Conservation (phyloP, 805 yeast genomes). For the Tetrapisispora taiwanensis region DNA sequence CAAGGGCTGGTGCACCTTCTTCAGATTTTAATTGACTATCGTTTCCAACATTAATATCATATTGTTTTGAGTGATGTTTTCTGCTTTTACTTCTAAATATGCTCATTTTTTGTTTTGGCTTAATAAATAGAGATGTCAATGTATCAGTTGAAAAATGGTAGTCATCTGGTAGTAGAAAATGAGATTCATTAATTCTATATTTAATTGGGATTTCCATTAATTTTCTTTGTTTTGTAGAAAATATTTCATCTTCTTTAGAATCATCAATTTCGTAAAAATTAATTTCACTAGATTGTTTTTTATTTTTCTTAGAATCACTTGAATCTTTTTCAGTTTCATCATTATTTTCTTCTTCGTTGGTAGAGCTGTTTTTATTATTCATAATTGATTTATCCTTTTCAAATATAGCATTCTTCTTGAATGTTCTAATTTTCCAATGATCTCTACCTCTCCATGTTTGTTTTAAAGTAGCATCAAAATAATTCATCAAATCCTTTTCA, state of each 20-base stretch:
- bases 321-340: neutral
- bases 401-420: conserved; percentile 32
- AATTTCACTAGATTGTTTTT: conserved; percentile 32
- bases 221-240: conserved; percentile 30
- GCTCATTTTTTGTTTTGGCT: conserved; percentile 44
- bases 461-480: conserved; percentile 64
- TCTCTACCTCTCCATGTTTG: conserved; percentile 85
- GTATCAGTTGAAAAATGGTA: conserved; percentile 58
- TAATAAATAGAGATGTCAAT: conserved; percentile 56
- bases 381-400: conserved; percentile 2
- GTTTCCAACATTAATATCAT: neutral
- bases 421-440: conserved; percentile 74
- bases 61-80: conserved; percentile 2
- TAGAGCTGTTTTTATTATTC: neutral
- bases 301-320: conserved; percentile 14
- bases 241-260: conserved; percentile 33
- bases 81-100: conserved; percentile 18
- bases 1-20: conserved; percentile 27
- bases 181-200: conserved; percentile 32
- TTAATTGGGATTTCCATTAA: conserved; percentile 34
- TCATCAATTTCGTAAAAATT: conserved; percentile 36
- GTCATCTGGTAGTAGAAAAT: conserved; percentile 61
- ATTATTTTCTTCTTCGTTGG: neutral
- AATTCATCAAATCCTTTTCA: conserved; percentile 62
- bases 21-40: neutral